Conservation (phyloP, 1,139 yeast species). For the Diutina scorzettiae region DNA sequence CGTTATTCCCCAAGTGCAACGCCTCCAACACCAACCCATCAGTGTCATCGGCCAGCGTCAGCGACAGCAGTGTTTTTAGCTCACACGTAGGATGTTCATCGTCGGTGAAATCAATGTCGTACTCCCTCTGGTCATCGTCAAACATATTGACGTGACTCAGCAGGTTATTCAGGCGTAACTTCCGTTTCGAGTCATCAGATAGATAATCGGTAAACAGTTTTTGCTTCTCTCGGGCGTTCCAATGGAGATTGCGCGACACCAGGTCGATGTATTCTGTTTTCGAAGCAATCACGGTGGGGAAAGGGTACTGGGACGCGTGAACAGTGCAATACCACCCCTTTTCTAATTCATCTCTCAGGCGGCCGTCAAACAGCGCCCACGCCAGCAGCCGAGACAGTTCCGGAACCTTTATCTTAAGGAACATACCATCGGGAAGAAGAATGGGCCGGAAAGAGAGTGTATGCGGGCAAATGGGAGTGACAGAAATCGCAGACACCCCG, state of each 20-base stretch:
- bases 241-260: slow-evolving; percentile 70
- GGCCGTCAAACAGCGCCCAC: slow-evolving; percentile 88
- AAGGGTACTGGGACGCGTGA: slow-evolving; percentile 70
- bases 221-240: slow-evolving; percentile 80
- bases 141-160: neutral
- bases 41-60: neutral
- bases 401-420: slow-evolving; percentile 65
- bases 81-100: neutral
- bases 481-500: slow-evolving; percentile 76
- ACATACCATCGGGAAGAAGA: slow-evolving; percentile 77
- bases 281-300: slow-evolving; percentile 71
- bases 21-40: neutral
- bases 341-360: slow-evolving; percentile 54
- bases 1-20: neutral
- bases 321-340: slow-evolving; percentile 72
- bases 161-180: neutral
- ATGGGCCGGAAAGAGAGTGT: slow-evolving; percentile 83
- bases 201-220: slow-evolving; percentile 53
- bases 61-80: neutral
- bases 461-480: slow-evolving; percentile 90
- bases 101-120: slow-evolving; percentile 2
- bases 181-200: slow-evolving; percentile 13
- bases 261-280: slow-evolving; percentile 74
- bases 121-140: neutral
- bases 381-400: slow-evolving; percentile 60